Evolutionary conservation across 164 flowering plant species (phyloP).

Genomic region (Hamamelis virginiana): DNA sequence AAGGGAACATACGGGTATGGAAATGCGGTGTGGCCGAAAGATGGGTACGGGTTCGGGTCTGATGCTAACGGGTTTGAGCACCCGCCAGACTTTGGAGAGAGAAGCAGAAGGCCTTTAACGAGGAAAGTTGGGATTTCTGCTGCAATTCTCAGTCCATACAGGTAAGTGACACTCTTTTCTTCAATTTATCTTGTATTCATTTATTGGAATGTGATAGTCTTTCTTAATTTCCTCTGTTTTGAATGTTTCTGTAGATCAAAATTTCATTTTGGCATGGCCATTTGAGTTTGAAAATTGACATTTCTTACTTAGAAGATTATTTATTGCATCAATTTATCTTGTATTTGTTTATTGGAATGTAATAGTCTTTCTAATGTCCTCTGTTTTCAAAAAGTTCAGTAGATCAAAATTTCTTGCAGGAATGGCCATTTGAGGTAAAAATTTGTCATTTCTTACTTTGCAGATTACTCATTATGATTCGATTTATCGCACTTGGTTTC

Average conservation of each 20-base stretch:
- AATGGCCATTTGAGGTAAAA: neutral
- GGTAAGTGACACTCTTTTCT: slow-evolving; percentile 32
- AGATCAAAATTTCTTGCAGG: neutral
- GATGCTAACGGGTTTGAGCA: slow-evolving; percentile 49
- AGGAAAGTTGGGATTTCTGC: slow-evolving; percentile 74
- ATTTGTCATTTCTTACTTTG: slow-evolving; percentile 12
- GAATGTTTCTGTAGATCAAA: neutral
- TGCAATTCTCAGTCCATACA: slow-evolving; percentile 88
- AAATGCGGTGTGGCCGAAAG: slow-evolving; percentile 89
- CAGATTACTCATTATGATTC: slow-evolving; percentile 66
- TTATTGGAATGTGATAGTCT: too few relatives aligned
- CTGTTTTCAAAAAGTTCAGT: neutral
- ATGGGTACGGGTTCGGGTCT: slow-evolving; percentile 55
- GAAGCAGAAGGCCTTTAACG: slow-evolving; percentile 64
- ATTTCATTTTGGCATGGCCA: neutral
- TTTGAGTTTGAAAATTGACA: neutral
- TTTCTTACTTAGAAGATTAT: too few relatives aligned
- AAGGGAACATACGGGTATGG: slow-evolving; percentile 96
- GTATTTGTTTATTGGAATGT: too few relatives aligned
- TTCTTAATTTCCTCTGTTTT: too few relatives aligned
- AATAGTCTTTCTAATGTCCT: too few relatives aligned
- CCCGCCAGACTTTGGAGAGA: slow-evolving; percentile 74
- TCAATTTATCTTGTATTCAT: neutral
- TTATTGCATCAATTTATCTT: neutral
- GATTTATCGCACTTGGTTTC: slow-evolving; percentile 67